phyloP scores from a whole-genome alignment of 139 green algal genomes.

The Desmodesmus armatus region DNA sequence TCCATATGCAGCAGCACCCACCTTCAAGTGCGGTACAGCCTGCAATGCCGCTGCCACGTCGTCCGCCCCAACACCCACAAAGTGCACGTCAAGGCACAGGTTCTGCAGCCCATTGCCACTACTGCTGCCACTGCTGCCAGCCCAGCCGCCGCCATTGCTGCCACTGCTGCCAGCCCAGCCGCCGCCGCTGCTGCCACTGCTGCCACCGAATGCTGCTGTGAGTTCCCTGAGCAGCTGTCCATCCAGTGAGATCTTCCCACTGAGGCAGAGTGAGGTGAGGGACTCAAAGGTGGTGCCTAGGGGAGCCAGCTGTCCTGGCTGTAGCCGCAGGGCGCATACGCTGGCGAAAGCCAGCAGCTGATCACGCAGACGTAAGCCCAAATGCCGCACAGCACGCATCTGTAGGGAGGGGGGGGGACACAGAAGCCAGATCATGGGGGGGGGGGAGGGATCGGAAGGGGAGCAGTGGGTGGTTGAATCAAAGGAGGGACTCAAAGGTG shows the following conservation, averaged over 20 bases:
- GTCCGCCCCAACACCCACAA: slow-evolving; percentile 17
- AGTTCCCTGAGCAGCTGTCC: neutral
- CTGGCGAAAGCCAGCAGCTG: slow-evolving; percentile 43
- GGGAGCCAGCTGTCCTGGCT: neutral
- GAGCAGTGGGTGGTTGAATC: too few species aligned
- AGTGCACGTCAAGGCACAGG: slow-evolving; percentile 32
- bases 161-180: neutral
- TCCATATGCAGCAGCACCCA: too few species aligned
- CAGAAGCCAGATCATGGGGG: too few species aligned
- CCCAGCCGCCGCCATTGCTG: neutral
- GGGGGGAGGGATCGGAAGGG: too few species aligned
- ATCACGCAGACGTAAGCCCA: slow-evolving; percentile 13
- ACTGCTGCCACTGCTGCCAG: neutral
- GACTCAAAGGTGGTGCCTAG: neutral
- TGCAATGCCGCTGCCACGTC: slow-evolving; percentile 8
- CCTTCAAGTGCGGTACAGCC: neutral
- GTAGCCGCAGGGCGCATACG: slow-evolving; percentile 10
- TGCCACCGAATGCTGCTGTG: neutral
- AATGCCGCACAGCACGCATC: neutral
- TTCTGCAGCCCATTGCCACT: neutral
- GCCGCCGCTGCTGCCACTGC: neutral
- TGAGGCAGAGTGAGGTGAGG: slow-evolving; percentile 8
- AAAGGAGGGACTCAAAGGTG: neutral
- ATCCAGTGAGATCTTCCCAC: slow-evolving; percentile 37
- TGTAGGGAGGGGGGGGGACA: neutral